Percentiles rank a stretch among this genome's conserved stretches.
These are phyloP conservation scores for Naganishia antarctica DNA, from an alignment of 768 basidiomycete genomes.

Conservation along the genomic window DNA sequence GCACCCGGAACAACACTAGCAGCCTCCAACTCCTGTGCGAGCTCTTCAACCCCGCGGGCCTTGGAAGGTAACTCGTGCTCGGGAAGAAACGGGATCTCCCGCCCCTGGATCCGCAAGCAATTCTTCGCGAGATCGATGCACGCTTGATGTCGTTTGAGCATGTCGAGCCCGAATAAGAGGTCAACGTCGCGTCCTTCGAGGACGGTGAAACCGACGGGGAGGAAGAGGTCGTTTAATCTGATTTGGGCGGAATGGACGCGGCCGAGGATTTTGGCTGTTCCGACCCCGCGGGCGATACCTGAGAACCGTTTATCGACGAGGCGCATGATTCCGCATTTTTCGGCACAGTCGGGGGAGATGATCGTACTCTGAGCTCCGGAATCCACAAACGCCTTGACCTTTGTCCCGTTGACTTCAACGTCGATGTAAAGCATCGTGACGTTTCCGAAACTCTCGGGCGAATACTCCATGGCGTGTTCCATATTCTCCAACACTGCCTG, in stretches of 20 bases:
- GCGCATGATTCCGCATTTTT: constrained; percentile 93
- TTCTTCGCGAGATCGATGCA: constrained; percentile 88
- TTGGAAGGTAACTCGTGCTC: constrained; percentile 92
- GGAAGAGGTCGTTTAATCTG: constrained; percentile 72
- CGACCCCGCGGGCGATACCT: constrained; percentile 88
- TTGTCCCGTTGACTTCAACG: constrained; percentile 83
- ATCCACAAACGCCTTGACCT: constrained; percentile 94
- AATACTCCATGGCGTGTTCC: constrained; percentile 88
- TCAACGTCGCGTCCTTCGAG: constrained; percentile 95
- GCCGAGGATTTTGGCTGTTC: constrained; percentile 88
- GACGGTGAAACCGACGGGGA: constrained; percentile 88
- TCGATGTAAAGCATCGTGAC: constrained; percentile 96
- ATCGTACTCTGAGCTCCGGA: constrained; percentile 96
- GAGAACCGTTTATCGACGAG: constrained; percentile 78
- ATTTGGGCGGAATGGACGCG: constrained; percentile 89
- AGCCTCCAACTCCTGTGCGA: constrained; percentile 37
- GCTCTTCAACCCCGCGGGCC: constrained; percentile 51
- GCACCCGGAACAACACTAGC: constrained; percentile 28
- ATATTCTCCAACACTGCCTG: constrained; percentile 86
- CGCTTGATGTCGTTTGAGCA: constrained; percentile 96
- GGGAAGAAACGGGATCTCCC: constrained; percentile 79
- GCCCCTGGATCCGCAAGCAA: constrained; percentile 83
- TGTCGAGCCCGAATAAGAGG: constrained; percentile 95
- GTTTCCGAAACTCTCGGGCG: constrained; percentile 83
- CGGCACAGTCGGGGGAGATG: constrained; percentile 89